Conservation (phyloP, 2,329 filamentous ascomycete species). For the Aspergillus fumigatiaffinis region DNA sequence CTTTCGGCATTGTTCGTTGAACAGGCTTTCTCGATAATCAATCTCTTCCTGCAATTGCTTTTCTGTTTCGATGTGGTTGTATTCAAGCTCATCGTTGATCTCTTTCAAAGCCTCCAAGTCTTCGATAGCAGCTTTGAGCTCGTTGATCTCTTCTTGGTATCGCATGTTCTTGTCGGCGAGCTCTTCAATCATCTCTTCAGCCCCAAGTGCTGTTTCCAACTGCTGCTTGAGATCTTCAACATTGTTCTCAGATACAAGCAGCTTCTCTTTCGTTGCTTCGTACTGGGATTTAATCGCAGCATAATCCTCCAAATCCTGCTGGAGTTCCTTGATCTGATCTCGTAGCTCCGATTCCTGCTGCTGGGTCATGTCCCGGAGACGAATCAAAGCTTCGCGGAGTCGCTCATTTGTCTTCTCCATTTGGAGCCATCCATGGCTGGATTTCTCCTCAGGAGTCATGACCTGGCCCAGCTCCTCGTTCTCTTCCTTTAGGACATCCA, state of each 20-base stretch:
- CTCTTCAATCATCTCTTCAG: constrained; percentile 92
- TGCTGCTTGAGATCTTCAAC: constrained; percentile 87
- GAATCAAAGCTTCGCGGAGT: constrained; percentile 76
- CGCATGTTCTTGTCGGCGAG: constrained; percentile 82
- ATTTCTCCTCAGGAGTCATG: constrained; percentile 82
- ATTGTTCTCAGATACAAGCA: constrained; percentile 67
- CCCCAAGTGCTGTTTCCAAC: constrained; percentile 79
- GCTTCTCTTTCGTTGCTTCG: constrained; percentile 65
- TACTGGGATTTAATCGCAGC: constrained; percentile 65
- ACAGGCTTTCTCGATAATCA: constrained; percentile 78
- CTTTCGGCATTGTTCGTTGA: constrained; percentile 74
- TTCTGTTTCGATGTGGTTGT: constrained; percentile 87
- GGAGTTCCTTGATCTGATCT: constrained; percentile 68
- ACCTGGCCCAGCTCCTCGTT: constrained; percentile 78
- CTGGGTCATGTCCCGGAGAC: constrained; percentile 80
- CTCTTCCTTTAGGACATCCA: constrained; percentile 82
- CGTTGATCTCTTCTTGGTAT: constrained; percentile 76
- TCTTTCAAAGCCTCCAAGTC: constrained; percentile 88
- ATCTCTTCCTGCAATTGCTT: constrained; percentile 93
- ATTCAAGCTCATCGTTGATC: constrained; percentile 88
- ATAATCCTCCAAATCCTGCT: constrained; percentile 68
- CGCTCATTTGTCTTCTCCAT: constrained; percentile 89
- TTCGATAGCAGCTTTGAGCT: constrained; percentile 75
- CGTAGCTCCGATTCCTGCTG: constrained; percentile 77
- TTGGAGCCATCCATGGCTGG: constrained; percentile 83